Evolutionary conservation across 2,329 filamentous ascomycete genomes (phyloP).

Genomic region (Apiospora sp.): DNA sequence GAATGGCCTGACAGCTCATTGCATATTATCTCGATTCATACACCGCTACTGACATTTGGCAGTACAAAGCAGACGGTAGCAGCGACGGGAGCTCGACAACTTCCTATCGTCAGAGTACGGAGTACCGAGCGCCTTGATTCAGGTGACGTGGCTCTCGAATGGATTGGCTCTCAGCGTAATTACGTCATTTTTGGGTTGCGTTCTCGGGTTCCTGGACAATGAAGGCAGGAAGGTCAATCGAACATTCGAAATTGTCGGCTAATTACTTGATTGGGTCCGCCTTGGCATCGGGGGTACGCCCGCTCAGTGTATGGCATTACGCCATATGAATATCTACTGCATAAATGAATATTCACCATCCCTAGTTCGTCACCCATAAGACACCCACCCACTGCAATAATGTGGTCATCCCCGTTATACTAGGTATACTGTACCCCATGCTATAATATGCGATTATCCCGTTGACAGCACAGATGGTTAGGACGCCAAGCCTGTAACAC

Average conservation of each 20-base stretch:
- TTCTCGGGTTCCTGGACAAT: slow-evolving; percentile 9
- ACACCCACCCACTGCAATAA: background rate
- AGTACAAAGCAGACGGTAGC: background rate
- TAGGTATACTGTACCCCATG: background rate
- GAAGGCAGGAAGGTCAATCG: background rate
- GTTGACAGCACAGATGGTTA: background rate
- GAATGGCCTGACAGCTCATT: background rate
- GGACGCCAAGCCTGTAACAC: slow-evolving; percentile 16
- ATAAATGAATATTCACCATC: background rate
- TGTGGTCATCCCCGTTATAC: background rate
- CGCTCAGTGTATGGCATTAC: background rate
- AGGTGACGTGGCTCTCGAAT: background rate
- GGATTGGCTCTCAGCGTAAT: background rate
- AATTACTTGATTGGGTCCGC: slow-evolving; percentile 2
- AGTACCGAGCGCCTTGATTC: background rate
- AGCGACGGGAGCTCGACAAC: background rate
- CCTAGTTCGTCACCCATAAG: too few species aligned
- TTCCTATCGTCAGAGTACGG: background rate
- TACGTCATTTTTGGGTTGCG: slow-evolving; percentile 14
- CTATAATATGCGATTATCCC: background rate
- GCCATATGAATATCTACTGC: background rate
- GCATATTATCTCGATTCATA: background rate
- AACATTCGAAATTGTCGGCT: slow-evolving; percentile 14
- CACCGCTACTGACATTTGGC: background rate
- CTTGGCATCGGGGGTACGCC: background rate